Evolutionary conservation across 495 filamentous ascomycete species (phyloP), one percentile per base, ranked within the genome.

Genomic region (Penicillium egyptiacum): DNA sequence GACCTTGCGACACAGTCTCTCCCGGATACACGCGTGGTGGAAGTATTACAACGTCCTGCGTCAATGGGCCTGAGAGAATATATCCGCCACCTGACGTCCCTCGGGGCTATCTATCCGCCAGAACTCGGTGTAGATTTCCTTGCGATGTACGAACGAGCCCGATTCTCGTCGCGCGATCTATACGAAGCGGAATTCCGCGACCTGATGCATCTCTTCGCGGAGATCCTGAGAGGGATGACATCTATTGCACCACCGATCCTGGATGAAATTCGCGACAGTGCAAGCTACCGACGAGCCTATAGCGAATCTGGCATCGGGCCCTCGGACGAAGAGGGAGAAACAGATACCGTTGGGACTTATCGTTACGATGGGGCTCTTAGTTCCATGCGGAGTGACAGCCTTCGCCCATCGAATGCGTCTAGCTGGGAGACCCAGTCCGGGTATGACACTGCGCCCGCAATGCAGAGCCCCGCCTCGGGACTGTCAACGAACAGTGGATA

Each of bases 161-260:
- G 94, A 26, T 98, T 96, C 70, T 91, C 88, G 0, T 73, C 80
- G 0, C 67, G 74, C 12, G 74, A 78, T 8, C 68, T 89, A 6
- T 70, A 79, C 12, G 89, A 94, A 62, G 53, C 68, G 0, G 81
- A 91, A 49, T 98, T 98, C 65, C 79, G 88, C n/a, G 69, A 71
- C 5, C 72, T 98, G 53, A 96, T 98, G 92, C 82, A 83, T 50
- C 73, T 89, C n/a, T 96, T 97, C 71, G 85, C 92, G 1, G 86
- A 91, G 33, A 75, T 98, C 5, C 66, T 98, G 23, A 81, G 84
- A 25, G 82, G 81, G 8, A 96, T 98, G 88, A 81, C 75, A 23
- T 79, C 82, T 1, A 70, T 92, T 19, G 76, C 84, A 39, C 68
- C 79, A 1, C 72, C 74, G 0, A 63, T 80, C 5, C 54, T 85